Evolutionary conservation across 805 yeast species (phyloP), one percentile per base, ranked within the genome.

Genomic region (Scheffersomyces ergatensis): DNA sequence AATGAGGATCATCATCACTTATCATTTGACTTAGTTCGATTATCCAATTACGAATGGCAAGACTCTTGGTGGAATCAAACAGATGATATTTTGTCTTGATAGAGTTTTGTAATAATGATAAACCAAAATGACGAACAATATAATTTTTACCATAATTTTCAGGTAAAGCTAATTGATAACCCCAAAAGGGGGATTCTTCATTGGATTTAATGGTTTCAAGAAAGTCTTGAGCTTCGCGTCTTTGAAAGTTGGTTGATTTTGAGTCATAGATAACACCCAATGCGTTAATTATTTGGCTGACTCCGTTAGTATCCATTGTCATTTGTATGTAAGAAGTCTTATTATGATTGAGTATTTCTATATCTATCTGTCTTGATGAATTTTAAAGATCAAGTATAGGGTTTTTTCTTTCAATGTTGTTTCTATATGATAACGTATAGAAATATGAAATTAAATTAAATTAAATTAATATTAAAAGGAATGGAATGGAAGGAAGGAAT

Each of bases 161-260:
- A 1, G 78, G 78, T 19, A 78, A 57, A 1, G 96, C 89, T 43
- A 93, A 73, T 58, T 85, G 89, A 62, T 83, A 92, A 2, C 97
- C 97, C 90, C 96, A 89, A 46, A 70, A 78, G 0, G 99, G 97
- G 16, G 95, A 83, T 57, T 90, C 95, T 8, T 83, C 85, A 46
- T 84, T 82, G 33, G 72, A 65, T 56, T 88, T 90, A 19, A 92
- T 78, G 9, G 79, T 69, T 51, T 89, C 97, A 24, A 93, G 69
- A 49, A 88, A 87, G 1, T 48, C 55, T 51, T 80, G 84, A 5
- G 84, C 83, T 42, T 68, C 70, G 33, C 73, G 69, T 38, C 85
- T 62, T 40, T 77, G 74, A 3, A 62, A 64, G 55, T 87, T 86
- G 30, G 77, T 60, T 2, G 89, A 75, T 44, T 70, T 72, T 14